Evolutionary conservation across 176 grass and related monocot species (phyloP).

Genomic region (Triticum urartu): DNA sequence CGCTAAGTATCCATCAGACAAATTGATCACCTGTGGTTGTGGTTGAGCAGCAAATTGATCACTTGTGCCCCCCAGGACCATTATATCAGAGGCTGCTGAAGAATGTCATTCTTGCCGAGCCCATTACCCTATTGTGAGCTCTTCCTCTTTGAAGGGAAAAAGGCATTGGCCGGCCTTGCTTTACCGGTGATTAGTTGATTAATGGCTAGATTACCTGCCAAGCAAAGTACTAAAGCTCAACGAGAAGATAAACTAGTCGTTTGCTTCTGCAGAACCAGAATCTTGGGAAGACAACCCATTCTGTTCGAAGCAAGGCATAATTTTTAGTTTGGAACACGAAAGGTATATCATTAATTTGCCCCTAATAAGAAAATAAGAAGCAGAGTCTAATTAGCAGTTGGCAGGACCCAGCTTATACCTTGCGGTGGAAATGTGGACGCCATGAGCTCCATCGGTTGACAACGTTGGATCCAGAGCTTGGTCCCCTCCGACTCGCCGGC

Average conservation of each 20-base stretch:
- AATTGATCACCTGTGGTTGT: too few species aligned
- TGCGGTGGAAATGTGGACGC: not conserved
- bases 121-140: not conserved
- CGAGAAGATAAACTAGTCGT: too few species aligned
- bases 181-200: too few species aligned
- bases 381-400: not conserved
- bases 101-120: not conserved
- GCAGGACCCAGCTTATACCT: not conserved
- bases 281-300: too few species aligned
- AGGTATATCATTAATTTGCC: not conserved
- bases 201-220: too few species aligned
- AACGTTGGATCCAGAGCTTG: not conserved
- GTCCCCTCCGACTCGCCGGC: not conserved
- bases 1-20: too few species aligned
- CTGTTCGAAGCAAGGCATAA: not conserved
- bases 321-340: not conserved
- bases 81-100: not conserved
- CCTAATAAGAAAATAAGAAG: not conserved
- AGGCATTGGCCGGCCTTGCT: too few species aligned
- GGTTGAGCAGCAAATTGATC: too few species aligned
- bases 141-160: not conserved
- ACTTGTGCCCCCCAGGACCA: too few species aligned
- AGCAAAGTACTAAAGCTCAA: too few species aligned
- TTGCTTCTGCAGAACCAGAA: too few species aligned
- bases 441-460: not conserved